Conservation (phyloP, 164 flowering plant genomes). For the Warburgia ugandensis region DNA sequence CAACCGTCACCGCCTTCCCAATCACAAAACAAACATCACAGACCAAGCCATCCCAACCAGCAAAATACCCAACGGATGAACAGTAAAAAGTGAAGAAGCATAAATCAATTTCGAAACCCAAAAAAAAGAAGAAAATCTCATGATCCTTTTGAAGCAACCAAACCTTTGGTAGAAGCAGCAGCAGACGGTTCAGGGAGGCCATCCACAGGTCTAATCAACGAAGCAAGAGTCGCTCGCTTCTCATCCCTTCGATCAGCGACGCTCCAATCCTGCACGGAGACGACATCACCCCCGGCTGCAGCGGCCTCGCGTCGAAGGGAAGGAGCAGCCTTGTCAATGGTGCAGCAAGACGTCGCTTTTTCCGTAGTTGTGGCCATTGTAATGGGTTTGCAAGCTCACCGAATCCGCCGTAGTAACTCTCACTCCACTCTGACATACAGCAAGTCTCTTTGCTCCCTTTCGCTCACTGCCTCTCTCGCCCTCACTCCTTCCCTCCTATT, state of each 20-base stretch:
- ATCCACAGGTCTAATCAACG: constrained; percentile 52
- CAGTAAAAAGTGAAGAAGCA: not conserved
- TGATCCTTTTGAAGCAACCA: not conserved
- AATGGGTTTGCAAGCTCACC: constrained; percentile 65
- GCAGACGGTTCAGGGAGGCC: constrained; percentile 39
- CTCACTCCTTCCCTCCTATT: constrained; percentile 7
- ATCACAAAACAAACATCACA: too few relatives aligned
- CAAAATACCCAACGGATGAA: too few relatives aligned
- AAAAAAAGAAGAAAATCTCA: not conserved
- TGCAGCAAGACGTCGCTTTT: constrained; percentile 56
- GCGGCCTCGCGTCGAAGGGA: constrained; percentile 11
- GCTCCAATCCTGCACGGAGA: constrained; percentile 42
- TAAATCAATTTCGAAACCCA: too few relatives aligned
- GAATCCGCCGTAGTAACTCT: constrained; percentile 57
- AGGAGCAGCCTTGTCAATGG: not conserved
- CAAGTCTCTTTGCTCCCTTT: constrained; percentile 19
- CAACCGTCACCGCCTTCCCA: too few relatives aligned
- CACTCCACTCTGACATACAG: constrained; percentile 77
- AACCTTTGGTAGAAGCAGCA: constrained; percentile 23
- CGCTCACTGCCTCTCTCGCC: constrained; percentile 2
- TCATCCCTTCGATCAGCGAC: constrained; percentile 24
- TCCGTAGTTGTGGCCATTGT: constrained; percentile 94
- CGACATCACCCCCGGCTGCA: constrained; percentile 10
- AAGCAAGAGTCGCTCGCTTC: constrained; percentile 26
- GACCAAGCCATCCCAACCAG: too few relatives aligned